Percentiles rank a stretch among this genome's conserved stretches.
Evolutionary conservation across 148 eudicot species (phyloP).

Genomic region (Spergularia bocconei): DNA sequence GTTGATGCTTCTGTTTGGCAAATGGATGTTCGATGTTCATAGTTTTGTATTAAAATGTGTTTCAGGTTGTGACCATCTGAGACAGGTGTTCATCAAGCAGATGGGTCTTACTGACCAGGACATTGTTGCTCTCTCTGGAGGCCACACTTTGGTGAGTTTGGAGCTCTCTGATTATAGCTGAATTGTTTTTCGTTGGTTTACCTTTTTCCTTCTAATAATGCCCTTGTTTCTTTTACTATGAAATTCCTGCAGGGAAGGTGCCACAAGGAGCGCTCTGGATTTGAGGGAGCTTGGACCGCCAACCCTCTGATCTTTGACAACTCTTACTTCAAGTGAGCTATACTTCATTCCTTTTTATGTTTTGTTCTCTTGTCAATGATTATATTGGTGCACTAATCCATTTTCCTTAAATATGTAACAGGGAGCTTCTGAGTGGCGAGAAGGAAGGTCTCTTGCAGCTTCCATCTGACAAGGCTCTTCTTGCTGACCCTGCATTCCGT

Average conservation of each 20-base stretch:
- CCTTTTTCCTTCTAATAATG: neutral
- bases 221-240: neutral
- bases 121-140: constrained; percentile 94
- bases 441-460: constrained; percentile 88
- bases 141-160: constrained; percentile 76
- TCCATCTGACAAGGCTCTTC: constrained; percentile 89
- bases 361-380: neutral
- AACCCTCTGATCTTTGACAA: constrained; percentile 91
- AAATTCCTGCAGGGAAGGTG: constrained; percentile 64
- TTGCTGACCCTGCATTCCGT: constrained; percentile 68
- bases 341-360: neutral
- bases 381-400: neutral
- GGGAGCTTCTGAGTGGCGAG: constrained; percentile 89
- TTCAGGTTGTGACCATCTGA: constrained; percentile 80
- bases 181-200: neutral
- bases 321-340: constrained; percentile 70
- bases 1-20: neutral
- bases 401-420: constrained; percentile 18
- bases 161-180: neutral
- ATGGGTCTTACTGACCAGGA: constrained; percentile 91
- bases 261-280: constrained; percentile 99
- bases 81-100: constrained; percentile 73
- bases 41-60: neutral
- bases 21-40: neutral
- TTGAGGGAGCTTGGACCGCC: constrained; percentile 91